Evolutionary conservation across 768 basidiomycete species (phyloP).

Genomic region (Rhizopogon sp.): DNA sequence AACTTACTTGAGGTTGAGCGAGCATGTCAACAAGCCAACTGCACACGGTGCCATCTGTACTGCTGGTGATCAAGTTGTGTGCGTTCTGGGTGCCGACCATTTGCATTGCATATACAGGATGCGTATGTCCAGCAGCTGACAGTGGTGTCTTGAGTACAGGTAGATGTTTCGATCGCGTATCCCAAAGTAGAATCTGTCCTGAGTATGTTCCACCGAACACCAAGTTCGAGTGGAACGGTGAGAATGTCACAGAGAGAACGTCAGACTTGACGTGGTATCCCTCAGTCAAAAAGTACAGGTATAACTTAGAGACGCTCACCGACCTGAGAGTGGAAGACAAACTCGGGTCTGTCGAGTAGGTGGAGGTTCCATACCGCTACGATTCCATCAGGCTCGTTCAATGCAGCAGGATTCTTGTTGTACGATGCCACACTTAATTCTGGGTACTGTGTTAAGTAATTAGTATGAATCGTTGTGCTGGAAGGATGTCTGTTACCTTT

Average conservation of each 20-base stretch:
- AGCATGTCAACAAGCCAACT: conserved; percentile 99
- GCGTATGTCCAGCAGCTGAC: conserved; percentile 94
- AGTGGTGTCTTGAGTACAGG: conserved; percentile 96
- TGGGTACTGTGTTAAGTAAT: conserved; percentile 62
- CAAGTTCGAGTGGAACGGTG: conserved; percentile 96
- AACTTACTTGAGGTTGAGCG: conserved; percentile 85
- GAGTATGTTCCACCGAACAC: conserved; percentile 99
- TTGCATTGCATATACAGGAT: conserved; percentile 97
- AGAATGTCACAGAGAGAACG: conserved; percentile 93
- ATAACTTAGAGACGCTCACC: conserved; percentile 17
- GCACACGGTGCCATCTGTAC: conserved; percentile 95
- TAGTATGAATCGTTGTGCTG: not conserved
- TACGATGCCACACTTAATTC: conserved; percentile 95
- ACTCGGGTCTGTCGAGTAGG: conserved; percentile 91
- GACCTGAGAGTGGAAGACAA: conserved; percentile 97
- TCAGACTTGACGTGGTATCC: conserved; percentile 64
- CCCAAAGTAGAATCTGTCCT: conserved; percentile 97
- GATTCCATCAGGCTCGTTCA: conserved; percentile 96
- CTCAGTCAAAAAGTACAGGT: not conserved
- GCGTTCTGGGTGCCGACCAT: conserved; percentile 99
- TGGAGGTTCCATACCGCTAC: conserved; percentile 98
- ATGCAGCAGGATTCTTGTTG: conserved; percentile 91
- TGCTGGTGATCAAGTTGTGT: conserved; percentile 93
- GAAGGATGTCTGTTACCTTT: conserved; percentile 50
- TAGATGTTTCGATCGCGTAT: conserved; percentile 93